Evolutionary conservation across 2,329 filamentous ascomycete species (phyloP).

Genomic region (Trichoderma citrinoviride): DNA sequence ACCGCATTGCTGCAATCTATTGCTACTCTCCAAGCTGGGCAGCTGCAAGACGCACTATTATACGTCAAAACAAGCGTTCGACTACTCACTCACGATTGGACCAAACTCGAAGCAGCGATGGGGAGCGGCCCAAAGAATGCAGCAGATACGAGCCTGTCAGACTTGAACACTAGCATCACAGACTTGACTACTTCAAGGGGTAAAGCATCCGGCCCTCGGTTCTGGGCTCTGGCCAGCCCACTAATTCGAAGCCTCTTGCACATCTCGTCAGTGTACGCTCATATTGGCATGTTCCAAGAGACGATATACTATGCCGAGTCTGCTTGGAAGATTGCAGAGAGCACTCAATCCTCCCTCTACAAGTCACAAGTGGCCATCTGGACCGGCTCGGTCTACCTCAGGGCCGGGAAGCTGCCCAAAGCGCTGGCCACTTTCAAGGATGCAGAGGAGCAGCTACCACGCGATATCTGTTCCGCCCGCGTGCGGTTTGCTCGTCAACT

Average conservation of each 20-base stretch:
- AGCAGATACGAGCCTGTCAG: constrained; percentile 31
- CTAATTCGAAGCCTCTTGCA: constrained; percentile 70
- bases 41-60: constrained; percentile 55
- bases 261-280: constrained; percentile 73
- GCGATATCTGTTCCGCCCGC: constrained; percentile 37
- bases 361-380: constrained; percentile 54
- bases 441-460: constrained; percentile 51
- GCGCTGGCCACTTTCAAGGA: constrained; percentile 55
- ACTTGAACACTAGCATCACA: constrained; percentile 31
- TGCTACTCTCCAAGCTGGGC: constrained; percentile 61
- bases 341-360: constrained; percentile 61
- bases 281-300: constrained; percentile 84
- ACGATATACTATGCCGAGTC: constrained; percentile 86
- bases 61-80: constrained; percentile 58
- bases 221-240: constrained; percentile 76
- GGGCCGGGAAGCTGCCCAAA: constrained; percentile 57
- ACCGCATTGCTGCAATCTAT: constrained; percentile 59
- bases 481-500: constrained; percentile 53
- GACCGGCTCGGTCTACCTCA: constrained; percentile 54
- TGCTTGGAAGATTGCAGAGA: constrained; percentile 71
- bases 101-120: constrained; percentile 43
- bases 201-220: constrained; percentile 52
- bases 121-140: constrained; percentile 27
- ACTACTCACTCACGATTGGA: constrained; percentile 55
- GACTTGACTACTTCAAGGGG: constrained; percentile 27